Percentiles rank a stretch among this genome's conserved stretches.
Conservation (phyloP, 192 early-diverging fungal genomes). For the Backusella westeae region DNA sequence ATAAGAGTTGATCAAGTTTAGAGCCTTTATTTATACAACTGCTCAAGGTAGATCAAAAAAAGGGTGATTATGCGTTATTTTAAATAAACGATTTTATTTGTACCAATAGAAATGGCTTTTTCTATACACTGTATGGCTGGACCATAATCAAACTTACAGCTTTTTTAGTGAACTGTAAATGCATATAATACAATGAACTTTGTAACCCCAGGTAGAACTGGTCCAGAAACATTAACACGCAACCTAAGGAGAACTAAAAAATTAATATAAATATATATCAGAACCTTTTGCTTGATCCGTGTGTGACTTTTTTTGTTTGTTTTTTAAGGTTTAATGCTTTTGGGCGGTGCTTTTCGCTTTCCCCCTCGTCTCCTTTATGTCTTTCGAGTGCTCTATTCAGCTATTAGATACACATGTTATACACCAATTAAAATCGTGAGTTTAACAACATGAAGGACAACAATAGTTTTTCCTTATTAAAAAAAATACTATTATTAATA, state of each 20-base stretch:
- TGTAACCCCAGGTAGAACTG: too few species aligned
- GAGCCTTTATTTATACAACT: not conserved
- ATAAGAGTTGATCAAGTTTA: not conserved
- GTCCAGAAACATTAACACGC: too few species aligned
- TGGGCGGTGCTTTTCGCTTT: not conserved
- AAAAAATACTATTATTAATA: not conserved
- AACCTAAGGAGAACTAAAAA: too few species aligned
- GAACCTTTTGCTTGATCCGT: not conserved
- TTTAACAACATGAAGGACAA: not conserved
- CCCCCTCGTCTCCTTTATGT: not conserved
- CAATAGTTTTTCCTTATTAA: not conserved
- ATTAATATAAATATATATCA: not conserved
- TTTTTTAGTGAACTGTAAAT: not conserved
- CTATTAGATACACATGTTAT: constrained; percentile 15
- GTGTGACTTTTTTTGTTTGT: not conserved
- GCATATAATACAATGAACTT: too few species aligned
- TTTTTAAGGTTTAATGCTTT: not conserved
- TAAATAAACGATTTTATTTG: not conserved
- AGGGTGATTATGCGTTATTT: not conserved
- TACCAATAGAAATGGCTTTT: not conserved
- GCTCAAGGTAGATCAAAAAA: not conserved
- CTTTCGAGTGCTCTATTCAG: not conserved
- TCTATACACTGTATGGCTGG: not conserved
- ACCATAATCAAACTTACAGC: not conserved
- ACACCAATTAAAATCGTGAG: constrained; percentile 14